Evolutionary conservation across 148 eudicot species (phyloP).

Genomic region (Salicornia ramosissima): DNA sequence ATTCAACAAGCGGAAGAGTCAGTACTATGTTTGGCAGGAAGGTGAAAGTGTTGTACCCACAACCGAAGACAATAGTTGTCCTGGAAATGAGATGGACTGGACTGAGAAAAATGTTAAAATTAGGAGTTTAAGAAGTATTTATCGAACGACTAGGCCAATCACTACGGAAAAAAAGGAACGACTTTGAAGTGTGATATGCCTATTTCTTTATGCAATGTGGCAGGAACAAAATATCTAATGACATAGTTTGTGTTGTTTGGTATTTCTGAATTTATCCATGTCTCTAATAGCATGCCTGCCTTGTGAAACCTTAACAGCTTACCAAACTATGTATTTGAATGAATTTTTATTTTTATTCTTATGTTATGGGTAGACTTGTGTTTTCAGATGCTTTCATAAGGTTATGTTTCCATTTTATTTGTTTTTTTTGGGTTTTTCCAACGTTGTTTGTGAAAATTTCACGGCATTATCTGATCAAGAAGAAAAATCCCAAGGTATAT

Average conservation of each 20-base stretch:
- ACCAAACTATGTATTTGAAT: not conserved
- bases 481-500: too few species aligned
- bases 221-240: not conserved
- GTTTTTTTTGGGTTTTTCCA: too few species aligned
- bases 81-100: not conserved
- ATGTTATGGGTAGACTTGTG: too few species aligned
- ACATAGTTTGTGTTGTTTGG: not conserved
- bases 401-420: too few species aligned
- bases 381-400: too few species aligned
- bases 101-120: not conserved
- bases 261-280: not conserved
- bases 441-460: too few species aligned
- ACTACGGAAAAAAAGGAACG: not conserved
- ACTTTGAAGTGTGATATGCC: not conserved
- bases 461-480: too few species aligned
- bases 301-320: not conserved
- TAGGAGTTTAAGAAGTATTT: constrained; percentile 17
- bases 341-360: too few species aligned
- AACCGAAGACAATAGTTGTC: not conserved
- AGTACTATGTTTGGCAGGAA: constrained; percentile 6
- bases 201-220: not conserved
- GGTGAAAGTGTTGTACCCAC: not conserved
- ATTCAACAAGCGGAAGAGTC: constrained; percentile 20
- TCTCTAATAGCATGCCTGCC: not conserved
- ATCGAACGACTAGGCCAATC: constrained; percentile 3